Evolutionary conservation across 306 rosid genomes (phyloP).

Genomic region (Cucurbita pepo): DNA sequence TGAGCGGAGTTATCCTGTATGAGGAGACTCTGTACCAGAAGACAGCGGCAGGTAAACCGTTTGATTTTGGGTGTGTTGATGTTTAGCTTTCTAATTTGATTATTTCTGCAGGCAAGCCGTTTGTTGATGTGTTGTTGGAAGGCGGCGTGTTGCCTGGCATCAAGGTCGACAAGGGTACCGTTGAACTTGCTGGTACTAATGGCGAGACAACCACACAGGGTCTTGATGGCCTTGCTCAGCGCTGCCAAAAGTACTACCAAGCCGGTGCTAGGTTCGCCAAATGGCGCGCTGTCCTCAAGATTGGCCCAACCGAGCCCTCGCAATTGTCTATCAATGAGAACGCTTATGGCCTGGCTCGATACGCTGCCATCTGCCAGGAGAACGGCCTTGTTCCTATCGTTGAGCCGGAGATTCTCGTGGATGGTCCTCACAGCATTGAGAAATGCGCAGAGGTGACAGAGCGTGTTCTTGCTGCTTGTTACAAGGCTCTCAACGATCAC

Average conservation of each 20-base stretch:
- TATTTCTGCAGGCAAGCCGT: constrained; percentile 35
- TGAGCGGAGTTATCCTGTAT: constrained; percentile 75
- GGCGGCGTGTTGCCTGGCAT: constrained; percentile 65
- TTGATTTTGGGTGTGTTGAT: neutral
- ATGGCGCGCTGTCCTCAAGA: constrained; percentile 75
- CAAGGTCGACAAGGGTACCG: constrained; percentile 80
- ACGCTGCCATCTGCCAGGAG: constrained; percentile 69
- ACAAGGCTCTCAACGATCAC: constrained; percentile 70
- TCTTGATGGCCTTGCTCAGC: constrained; percentile 50
- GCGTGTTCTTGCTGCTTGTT: constrained; percentile 62
- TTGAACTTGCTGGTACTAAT: constrained; percentile 58
- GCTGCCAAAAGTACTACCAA: constrained; percentile 66
- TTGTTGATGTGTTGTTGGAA: constrained; percentile 51
- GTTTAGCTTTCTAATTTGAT: neutral
- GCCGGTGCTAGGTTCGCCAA: constrained; percentile 78
- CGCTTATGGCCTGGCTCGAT: constrained; percentile 64
- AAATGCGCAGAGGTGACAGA: constrained; percentile 71
- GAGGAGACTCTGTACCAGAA: constrained; percentile 88
- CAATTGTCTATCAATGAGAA: constrained; percentile 46
- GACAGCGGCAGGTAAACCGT: constrained; percentile 43
- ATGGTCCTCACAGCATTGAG: constrained; percentile 52
- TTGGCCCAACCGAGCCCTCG: constrained; percentile 61
- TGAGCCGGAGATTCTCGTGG: constrained; percentile 77
- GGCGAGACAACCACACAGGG: constrained; percentile 92
- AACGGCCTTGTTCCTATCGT: constrained; percentile 75